These are phyloP conservation scores for Fraxinus paxiana DNA, from an alignment of 305 asterid genomes.

Conservation along the genomic window DNA sequence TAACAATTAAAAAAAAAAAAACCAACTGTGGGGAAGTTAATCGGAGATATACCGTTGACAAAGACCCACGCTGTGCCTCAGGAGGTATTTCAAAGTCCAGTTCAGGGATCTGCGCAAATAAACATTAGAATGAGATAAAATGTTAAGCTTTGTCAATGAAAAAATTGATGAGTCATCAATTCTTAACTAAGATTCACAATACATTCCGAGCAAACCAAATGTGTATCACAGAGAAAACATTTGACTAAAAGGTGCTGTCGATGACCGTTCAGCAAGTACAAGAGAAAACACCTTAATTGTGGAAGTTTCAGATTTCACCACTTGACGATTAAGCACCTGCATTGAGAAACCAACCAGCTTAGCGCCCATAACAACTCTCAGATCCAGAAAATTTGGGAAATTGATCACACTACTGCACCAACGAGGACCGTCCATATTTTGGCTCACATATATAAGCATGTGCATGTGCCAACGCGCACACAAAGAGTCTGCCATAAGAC, in stretches of 20 bases:
- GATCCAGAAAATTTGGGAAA: not conserved
- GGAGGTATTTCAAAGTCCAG: constrained; percentile 93
- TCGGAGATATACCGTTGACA: constrained; percentile 64
- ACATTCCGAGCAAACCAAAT: not conserved
- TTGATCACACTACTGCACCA: not conserved
- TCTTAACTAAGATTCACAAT: not conserved
- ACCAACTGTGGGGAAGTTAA: not conserved
- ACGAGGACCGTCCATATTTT: not conserved
- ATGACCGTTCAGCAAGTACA: not conserved
- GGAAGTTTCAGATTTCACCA: constrained; percentile 88
- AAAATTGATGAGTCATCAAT: not conserved
- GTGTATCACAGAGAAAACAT: not conserved
- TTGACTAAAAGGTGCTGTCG: not conserved
- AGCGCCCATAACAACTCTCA: constrained; percentile 9
- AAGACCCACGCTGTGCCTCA: constrained; percentile 91
- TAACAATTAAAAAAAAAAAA: not conserved
- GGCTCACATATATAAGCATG: not conserved
- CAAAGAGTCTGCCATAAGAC: not conserved
- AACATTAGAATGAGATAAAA: constrained; percentile 17
- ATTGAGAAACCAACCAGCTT: constrained; percentile 17
- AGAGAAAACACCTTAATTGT: constrained; percentile 69
- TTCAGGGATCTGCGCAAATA: constrained; percentile 69
- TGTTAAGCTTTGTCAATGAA: not conserved
- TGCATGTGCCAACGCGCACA: not conserved
- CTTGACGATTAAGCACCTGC: constrained; percentile 89